Evolutionary conservation across 2,329 filamentous ascomycete genomes (phyloP).

Genomic region (Epichloe uncinata): DNA sequence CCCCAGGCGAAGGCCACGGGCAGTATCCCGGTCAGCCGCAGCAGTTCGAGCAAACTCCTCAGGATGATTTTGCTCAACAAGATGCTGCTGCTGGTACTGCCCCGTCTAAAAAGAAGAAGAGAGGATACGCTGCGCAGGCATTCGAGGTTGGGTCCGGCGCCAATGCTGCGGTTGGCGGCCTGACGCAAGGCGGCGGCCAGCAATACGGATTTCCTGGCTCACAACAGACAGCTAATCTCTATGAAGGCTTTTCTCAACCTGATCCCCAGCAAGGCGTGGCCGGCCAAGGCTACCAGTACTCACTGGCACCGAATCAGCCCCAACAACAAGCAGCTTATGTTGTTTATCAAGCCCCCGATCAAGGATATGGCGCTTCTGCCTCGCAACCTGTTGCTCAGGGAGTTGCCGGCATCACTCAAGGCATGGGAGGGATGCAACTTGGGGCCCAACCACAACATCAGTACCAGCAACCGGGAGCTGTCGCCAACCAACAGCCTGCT

Average conservation of each 20-base stretch:
- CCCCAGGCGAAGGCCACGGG: constrained; percentile 41
- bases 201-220: constrained; percentile 33
- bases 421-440: constrained; percentile 78
- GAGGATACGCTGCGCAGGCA: constrained; percentile 85
- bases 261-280: constrained; percentile 25
- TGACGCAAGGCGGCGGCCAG: constrained; percentile 24
- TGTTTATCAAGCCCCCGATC: constrained; percentile 35
- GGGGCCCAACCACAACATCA: constrained; percentile 33
- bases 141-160: constrained; percentile 85
- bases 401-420: constrained; percentile 64
- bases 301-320: constrained; percentile 30
- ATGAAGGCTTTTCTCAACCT: constrained; percentile 46
- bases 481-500: constrained; percentile 20
- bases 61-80: constrained; percentile 19
- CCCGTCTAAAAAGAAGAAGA: constrained; percentile 70
- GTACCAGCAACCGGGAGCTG: constrained; percentile 32
- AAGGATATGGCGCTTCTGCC: constrained; percentile 42
- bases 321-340: constrained; percentile 27
- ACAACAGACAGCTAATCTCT: constrained; percentile 30
- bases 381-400: constrained; percentile 26
- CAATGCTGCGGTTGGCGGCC: constrained; percentile 52
- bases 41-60: constrained; percentile 26
- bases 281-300: constrained; percentile 28
- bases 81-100: constrained; percentile 26
- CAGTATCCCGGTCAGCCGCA: constrained; percentile 31